These are phyloP conservation scores for Hordeum pubiflorum DNA, from an alignment of 202 grass and related monocot genomes.

Conservation along the genomic window DNA sequence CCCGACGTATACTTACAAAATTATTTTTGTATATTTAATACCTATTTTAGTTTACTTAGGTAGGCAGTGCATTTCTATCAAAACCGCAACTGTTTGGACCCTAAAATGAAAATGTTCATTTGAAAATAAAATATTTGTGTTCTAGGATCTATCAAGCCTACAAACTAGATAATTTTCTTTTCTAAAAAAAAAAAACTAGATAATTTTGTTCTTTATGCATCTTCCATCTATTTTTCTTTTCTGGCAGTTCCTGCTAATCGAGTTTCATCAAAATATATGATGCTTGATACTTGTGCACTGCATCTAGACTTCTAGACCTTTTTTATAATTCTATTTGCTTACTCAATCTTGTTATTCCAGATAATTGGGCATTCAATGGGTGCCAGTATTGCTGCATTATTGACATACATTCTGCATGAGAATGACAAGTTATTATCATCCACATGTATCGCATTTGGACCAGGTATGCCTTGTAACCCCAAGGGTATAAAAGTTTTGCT, in stretches of 20 bases:
- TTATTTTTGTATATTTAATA: no score
- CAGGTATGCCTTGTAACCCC: conserved; percentile 42
- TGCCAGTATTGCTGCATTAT: conserved; percentile 68
- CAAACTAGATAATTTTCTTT: not conserved
- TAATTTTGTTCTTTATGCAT: not conserved
- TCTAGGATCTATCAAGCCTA: not conserved
- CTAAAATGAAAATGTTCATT: not conserved
- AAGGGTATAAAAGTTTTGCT: not conserved
- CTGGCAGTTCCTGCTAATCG: not conserved
- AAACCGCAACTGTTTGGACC: not conserved
- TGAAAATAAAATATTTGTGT: not conserved
- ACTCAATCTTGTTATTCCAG: conserved; percentile 45
- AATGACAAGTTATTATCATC: conserved; percentile 60
- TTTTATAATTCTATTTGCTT: not conserved
- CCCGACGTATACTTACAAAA: no score
- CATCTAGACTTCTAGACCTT: not conserved
- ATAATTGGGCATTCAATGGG: conserved; percentile 97
- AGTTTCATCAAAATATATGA: not conserved
- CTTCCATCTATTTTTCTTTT: not conserved
- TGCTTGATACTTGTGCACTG: not conserved
- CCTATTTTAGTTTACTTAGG: no score
- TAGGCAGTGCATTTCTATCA: not conserved
- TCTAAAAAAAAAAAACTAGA: no score
- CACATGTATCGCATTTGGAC: conserved; percentile 83
- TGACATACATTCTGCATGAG: conserved; percentile 90